Percentiles rank a stretch among this genome's conserved stretches.
Conservation (phyloP, 2,329 filamentous ascomycete genomes). For the Talaromyces atroroseus region DNA sequence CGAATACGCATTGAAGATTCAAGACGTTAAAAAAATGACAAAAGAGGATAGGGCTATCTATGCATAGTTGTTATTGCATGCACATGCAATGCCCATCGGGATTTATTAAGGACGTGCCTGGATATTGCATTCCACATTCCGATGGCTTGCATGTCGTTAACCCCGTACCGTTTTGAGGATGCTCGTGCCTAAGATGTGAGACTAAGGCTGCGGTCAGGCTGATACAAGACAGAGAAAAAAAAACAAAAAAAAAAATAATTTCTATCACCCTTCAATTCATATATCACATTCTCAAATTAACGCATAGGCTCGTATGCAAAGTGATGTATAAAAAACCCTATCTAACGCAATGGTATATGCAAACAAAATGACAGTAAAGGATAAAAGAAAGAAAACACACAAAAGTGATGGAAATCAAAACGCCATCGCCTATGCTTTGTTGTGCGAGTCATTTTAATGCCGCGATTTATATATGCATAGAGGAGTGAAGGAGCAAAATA, state of each 20-base stretch:
- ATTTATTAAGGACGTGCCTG: neutral
- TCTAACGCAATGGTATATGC: constrained; percentile 10
- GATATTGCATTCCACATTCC: constrained; percentile 15
- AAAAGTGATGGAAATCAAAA: neutral
- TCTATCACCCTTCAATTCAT: neutral
- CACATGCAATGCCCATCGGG: constrained; percentile 1
- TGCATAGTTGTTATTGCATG: neutral
- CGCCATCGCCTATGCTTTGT: constrained; percentile 9
- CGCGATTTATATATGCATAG: constrained; percentile 9
- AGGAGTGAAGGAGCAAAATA: neutral
- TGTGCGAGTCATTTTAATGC: constrained; percentile 1
- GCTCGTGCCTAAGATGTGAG: no score
- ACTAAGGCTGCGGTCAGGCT: no score
- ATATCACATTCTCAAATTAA: constrained; percentile 12
- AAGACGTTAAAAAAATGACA: neutral
- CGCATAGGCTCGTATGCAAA: constrained; percentile 15
- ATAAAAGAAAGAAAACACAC: neutral
- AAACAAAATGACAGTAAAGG: constrained; percentile 6
- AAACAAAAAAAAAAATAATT: neutral
- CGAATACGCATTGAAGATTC: neutral
- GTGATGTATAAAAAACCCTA: constrained; percentile 8
- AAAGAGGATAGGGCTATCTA: neutral
- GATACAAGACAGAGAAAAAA: no score
- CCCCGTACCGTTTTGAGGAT: neutral
- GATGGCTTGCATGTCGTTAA: constrained; percentile 8